Evolutionary conservation across 192 early-diverging fungal genomes (phyloP).

Genomic region (Rhizophagus clarus): DNA sequence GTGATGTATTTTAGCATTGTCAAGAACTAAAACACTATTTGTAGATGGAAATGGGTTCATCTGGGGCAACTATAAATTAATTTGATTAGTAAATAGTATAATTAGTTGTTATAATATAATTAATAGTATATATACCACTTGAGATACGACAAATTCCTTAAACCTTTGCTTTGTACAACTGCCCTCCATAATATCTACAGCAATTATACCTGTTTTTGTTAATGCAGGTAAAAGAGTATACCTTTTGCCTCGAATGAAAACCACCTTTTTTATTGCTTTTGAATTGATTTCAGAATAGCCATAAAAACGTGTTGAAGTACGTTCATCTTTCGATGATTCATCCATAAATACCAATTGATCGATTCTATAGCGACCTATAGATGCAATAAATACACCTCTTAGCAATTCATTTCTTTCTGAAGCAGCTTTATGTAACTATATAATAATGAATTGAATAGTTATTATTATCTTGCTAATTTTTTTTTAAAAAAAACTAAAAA

Average conservation of each 20-base stretch:
- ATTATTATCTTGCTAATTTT: too few relatives aligned
- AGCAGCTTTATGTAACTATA: conserved; percentile 21
- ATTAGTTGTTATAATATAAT: neutral
- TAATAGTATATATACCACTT: conserved; percentile 3
- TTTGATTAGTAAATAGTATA: neutral
- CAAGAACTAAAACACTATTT: neutral
- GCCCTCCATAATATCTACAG: conserved; percentile 16
- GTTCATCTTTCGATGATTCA: conserved; percentile 6
- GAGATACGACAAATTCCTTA: conserved; percentile 6
- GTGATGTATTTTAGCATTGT: conserved; percentile 21
- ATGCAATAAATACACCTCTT: neutral
- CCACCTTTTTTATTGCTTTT: neutral
- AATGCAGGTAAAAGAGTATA: conserved; percentile 18
- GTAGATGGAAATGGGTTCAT: neutral
- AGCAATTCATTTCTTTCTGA: neutral
- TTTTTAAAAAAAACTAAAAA: too few relatives aligned
- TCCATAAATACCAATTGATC: conserved; percentile 14
- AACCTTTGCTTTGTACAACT: conserved; percentile 5
- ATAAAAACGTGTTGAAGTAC: neutral
- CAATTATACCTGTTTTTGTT: neutral
- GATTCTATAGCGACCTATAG: neutral
- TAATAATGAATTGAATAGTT: neutral
- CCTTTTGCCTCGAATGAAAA: neutral
- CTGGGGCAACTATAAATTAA: neutral
- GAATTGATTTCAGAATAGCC: neutral